Base-by-base conservation (phyloP, 257 asterid genomes). In the Primulina tabacum region DNA sequence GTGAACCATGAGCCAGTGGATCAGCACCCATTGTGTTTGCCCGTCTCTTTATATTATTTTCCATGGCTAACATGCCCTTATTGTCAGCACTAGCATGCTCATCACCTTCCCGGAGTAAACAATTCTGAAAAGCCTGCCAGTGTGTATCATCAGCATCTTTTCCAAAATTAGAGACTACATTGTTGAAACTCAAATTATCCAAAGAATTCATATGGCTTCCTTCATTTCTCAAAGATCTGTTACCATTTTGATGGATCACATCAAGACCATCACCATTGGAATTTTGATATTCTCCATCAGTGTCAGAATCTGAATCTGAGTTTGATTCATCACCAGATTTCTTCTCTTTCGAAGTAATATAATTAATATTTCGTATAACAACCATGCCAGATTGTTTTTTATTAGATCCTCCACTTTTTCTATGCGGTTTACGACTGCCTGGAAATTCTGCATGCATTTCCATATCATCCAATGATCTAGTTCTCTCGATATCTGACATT, bases 41-140 rank as follows among this genome's bases (percentile, higher is more conserved):
- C 7, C 63, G 85, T 78, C 86, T 83, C 82, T 86, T 83, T 68
- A 67, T 58, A 71, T 71, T 82, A 79, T 81, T 90, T 75, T 89
- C 96, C 86, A 72, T 79, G 29, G 80, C 78, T 59, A 88, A 83
- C 85, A 88, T 77, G 73, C 77, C 80, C 60, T 74, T 74, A 18
- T 82, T 83, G 65, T 65, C 82, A 68, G 84, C 73, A 61, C 57
- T 67, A 74, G 72, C 76, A 79, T 79, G 89, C 76, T 87, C 93
- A 76, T 84, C 81, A 59, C 76, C 81, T 68, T 92, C 87, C 78
- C 81, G 84, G 81, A 94, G 63, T 43, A 94, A 80, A 82, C 90
- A 52, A 73, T 65, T 75, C 66, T 38, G 52, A 11, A 63, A 60
- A 77, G 70, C 77, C 80, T 79, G 17, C 99, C 99, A 90, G 75